phyloP scores from a whole-genome alignment of 139 green algal genomes.

The Tetradesmus lagerheimii region DNA sequence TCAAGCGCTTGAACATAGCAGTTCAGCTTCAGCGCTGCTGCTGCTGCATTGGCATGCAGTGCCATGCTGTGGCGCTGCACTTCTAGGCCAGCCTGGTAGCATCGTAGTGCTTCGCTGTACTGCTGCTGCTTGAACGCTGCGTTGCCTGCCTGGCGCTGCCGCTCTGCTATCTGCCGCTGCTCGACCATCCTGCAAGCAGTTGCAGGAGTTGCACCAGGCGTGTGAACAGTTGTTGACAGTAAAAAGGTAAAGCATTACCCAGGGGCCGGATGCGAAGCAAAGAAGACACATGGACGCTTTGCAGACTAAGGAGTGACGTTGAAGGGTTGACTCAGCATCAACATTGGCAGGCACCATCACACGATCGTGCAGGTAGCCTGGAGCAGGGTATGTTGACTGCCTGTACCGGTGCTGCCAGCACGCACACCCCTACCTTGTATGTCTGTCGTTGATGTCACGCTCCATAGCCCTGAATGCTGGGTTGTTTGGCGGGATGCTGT shows the following conservation, averaged over 20 bases:
- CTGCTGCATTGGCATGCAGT: slow-evolving; percentile 84
- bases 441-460: slow-evolving; percentile 84
- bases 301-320: no score
- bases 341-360: no score
- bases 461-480: slow-evolving; percentile 80
- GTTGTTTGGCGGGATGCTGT: slow-evolving; percentile 67
- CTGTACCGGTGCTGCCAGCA: no score
- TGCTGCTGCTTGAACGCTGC: slow-evolving; percentile 65
- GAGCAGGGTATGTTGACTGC: no score
- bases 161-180: slow-evolving; percentile 77
- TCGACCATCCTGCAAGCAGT: slow-evolving; percentile 72
- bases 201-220: no score
- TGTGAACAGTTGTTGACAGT: no score
- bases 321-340: no score
- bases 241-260: no score
- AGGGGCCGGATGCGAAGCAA: no score
- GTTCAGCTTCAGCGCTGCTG: slow-evolving; percentile 77
- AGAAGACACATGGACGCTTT: no score
- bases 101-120: slow-evolving; percentile 72
- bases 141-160: slow-evolving; percentile 74
- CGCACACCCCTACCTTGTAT: slow-evolving; percentile 59
- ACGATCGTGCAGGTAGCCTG: no score
- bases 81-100: slow-evolving; percentile 79
- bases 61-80: slow-evolving; percentile 78
- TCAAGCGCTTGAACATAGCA: slow-evolving; percentile 85